phyloP scores from a whole-genome alignment of 768 basidiomycete species.

The Leucocoprinus sp. region DNA sequence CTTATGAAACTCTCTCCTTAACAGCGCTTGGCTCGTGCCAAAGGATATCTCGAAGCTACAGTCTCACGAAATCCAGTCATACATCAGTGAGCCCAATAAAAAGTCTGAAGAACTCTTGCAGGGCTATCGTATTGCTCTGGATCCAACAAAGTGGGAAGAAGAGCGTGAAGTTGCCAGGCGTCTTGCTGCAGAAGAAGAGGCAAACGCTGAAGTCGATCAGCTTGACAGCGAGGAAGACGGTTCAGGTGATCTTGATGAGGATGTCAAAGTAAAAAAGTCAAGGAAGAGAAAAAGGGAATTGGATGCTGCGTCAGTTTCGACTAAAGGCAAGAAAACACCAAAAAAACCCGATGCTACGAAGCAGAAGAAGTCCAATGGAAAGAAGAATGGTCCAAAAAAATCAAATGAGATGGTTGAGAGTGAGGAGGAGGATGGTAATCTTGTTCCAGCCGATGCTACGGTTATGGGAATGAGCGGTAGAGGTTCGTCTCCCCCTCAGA shows the following conservation, averaged over 20 bases:
- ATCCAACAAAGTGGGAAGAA: constrained; percentile 49
- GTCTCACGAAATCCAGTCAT: constrained; percentile 75
- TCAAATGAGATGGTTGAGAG: constrained; percentile 54
- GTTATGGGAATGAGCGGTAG: constrained; percentile 47
- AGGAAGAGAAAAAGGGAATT: constrained; percentile 57
- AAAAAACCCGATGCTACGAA: constrained; percentile 26
- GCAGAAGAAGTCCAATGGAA: constrained; percentile 28
- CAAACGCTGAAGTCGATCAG: constrained; percentile 60
- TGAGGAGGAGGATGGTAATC: constrained; percentile 47
- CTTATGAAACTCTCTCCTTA: constrained; percentile 7
- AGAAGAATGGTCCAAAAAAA: constrained; percentile 48
- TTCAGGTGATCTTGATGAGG: background rate
- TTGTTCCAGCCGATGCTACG: constrained; percentile 32
- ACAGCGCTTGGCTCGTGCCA: constrained; percentile 75
- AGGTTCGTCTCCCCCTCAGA: constrained; percentile 56
- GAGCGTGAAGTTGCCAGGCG: constrained; percentile 26
- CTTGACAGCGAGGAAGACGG: constrained; percentile 23
- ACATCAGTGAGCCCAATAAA: constrained; percentile 71
- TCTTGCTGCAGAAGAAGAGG: constrained; percentile 25
- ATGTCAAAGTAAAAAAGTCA: constrained; percentile 27
- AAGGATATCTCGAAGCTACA: constrained; percentile 79
- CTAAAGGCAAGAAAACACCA: constrained; percentile 37
- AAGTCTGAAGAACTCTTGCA: constrained; percentile 65
- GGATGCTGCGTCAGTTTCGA: constrained; percentile 23
- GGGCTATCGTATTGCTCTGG: constrained; percentile 65